These are phyloP conservation scores for Alternaria sp. DNA, from an alignment of 2,329 filamentous ascomycete genomes.

Conservation along the genomic window DNA sequence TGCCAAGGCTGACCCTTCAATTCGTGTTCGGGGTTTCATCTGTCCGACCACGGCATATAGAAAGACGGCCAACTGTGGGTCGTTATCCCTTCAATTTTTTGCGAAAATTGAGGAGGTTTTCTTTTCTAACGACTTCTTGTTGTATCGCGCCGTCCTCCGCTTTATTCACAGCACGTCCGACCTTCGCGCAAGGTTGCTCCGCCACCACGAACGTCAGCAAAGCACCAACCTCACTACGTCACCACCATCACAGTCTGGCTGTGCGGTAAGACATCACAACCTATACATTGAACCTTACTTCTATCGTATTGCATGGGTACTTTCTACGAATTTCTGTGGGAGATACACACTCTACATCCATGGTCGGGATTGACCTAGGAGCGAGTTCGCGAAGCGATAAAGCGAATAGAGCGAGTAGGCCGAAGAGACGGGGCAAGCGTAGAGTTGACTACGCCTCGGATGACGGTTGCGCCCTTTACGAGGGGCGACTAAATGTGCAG, in stretches of 20 bases:
- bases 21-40: conserved; percentile 22
- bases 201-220: neutral
- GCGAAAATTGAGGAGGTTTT: neutral
- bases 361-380: neutral
- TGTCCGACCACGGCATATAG: conserved; percentile 17
- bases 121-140: neutral
- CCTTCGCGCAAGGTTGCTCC: conserved; percentile 3
- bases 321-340: too few species aligned
- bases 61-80: conserved; percentile 6
- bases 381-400: neutral
- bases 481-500: neutral
- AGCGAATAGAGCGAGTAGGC: neutral
- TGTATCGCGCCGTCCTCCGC: neutral
- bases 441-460: neutral
- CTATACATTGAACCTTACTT: conserved; percentile 62
- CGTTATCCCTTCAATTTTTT: conserved; percentile 12
- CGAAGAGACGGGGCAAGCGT: neutral
- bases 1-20: conserved; percentile 15
- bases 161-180: neutral
- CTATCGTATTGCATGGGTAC: conserved; percentile 58
- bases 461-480: neutral
- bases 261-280: too few species aligned
- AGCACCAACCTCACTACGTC: conserved; percentile 15
- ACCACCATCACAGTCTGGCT: conserved; percentile 8
- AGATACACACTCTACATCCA: too few species aligned